A percentile compares a stretch with the other conserved stretches of the same genome.
These are phyloP conservation scores for Cercospora citrullina DNA, from an alignment of 2,329 filamentous ascomycete genomes.

Conservation along the genomic window DNA sequence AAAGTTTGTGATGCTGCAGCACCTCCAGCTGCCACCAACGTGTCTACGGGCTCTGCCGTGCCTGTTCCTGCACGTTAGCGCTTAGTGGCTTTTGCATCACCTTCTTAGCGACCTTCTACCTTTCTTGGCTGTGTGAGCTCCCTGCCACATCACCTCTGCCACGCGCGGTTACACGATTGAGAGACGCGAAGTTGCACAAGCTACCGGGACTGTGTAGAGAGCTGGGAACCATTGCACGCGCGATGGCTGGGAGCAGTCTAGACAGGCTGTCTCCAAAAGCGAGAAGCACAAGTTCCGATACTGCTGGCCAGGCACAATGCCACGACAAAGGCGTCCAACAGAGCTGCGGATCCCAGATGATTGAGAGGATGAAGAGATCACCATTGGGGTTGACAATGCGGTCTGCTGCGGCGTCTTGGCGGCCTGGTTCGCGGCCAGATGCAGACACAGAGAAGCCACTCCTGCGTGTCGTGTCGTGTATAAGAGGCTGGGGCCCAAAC, in stretches of 20 bases:
- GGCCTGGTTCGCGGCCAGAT: not conserved
- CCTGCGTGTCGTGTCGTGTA: not conserved
- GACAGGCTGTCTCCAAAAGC: not conserved
- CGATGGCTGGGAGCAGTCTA: not conserved
- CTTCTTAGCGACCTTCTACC: conserved; percentile 4
- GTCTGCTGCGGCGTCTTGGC: not conserved
- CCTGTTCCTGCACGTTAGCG: not conserved
- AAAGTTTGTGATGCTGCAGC: not conserved
- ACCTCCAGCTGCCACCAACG: not conserved
- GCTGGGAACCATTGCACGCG: not conserved
- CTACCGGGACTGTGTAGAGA: not conserved
- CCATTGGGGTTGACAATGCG: not conserved
- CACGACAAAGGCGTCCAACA: not conserved
- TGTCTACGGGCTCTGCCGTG: not conserved
- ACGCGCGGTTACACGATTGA: not conserved
- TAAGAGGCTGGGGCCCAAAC: conserved; percentile 6
- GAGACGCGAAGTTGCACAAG: not conserved
- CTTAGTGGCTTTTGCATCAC: conserved; percentile 1
- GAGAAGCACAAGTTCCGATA: not conserved
- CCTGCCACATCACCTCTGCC: not conserved
- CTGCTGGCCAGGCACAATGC: not conserved
- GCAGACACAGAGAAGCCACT: not conserved
- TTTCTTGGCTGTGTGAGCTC: conserved; percentile 9
- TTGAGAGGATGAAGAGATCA: not conserved
- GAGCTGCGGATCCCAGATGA: not conserved